These are phyloP conservation scores for Yamadazyma diddensiae DNA, from an alignment of 1,139 yeast genomes.

Conservation along the genomic window DNA sequence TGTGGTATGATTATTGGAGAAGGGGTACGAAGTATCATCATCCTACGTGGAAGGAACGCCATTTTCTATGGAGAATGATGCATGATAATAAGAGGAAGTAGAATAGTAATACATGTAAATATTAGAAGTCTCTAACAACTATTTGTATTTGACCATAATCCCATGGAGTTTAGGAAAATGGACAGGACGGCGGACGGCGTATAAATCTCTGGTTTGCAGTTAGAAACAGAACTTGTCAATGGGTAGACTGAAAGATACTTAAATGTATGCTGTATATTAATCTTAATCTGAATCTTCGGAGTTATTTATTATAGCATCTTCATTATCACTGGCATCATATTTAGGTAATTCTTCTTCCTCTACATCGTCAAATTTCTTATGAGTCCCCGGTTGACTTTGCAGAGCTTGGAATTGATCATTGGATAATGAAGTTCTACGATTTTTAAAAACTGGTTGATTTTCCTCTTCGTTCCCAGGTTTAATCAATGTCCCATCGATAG, in stretches of 20 bases:
- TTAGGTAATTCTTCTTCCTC: conserved; percentile 19
- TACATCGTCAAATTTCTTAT: conserved; percentile 45
- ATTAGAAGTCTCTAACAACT: neutral
- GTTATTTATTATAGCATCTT: conserved; percentile 27
- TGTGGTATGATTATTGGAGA: conserved; percentile 4
- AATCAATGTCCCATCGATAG: conserved; percentile 80
- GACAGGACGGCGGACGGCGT: too few relatives aligned
- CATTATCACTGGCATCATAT: conserved; percentile 20
- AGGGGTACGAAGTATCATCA: conserved; percentile 26
- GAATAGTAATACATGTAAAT: conserved; percentile 1
- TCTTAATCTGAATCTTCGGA: conserved; percentile 27
- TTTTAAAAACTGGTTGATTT: conserved; percentile 48
- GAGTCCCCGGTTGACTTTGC: too few relatives aligned
- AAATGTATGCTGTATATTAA: conserved; percentile 3
- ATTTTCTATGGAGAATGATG: conserved; percentile 73
- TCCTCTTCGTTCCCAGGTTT: conserved; percentile 59
- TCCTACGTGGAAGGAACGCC: conserved; percentile 49
- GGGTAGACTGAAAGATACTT: neutral
- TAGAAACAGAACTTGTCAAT: neutral
- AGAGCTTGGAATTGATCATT: conserved; percentile 10
- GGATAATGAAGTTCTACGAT: conserved; percentile 23
- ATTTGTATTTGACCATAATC: too few relatives aligned
- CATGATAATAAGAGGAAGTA: conserved; percentile 49
- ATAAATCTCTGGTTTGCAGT: too few relatives aligned
- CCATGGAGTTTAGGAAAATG: too few relatives aligned